A percentile compares a stretch with the other conserved stretches of the same genome.
phyloP scores from a whole-genome alignment of 257 asterid species.

The Mentha longifolia region DNA sequence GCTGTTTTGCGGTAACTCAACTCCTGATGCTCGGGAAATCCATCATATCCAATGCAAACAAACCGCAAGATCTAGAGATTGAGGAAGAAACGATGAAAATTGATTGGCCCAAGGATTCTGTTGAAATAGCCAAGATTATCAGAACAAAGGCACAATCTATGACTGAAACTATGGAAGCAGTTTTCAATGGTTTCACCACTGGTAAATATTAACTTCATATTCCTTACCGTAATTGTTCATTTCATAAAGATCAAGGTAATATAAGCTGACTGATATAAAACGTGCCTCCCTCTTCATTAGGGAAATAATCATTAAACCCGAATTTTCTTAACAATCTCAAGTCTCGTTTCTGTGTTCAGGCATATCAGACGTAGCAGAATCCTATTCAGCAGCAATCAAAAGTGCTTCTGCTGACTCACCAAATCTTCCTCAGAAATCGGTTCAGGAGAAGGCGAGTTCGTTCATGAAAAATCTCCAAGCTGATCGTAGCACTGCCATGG shows the following conservation, averaged over 20 bases:
- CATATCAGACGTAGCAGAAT: slow-evolving; percentile 88
- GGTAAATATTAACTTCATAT: slow-evolving; percentile 50
- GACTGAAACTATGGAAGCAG: slow-evolving; percentile 71
- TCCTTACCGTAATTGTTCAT: slow-evolving; percentile 19
- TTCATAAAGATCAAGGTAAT: background rate
- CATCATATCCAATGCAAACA: slow-evolving; percentile 62
- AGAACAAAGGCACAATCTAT: slow-evolving; percentile 63
- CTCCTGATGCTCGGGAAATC: slow-evolving; percentile 87
- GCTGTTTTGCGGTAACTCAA: slow-evolving; percentile 90
- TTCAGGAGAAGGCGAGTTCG: slow-evolving; percentile 64
- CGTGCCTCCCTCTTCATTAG: background rate
- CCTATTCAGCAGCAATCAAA: slow-evolving; percentile 69
- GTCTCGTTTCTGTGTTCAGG: slow-evolving; percentile 50
- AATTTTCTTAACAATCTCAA: background rate
- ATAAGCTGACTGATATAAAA: background rate
- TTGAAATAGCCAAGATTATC: slow-evolving; percentile 82
- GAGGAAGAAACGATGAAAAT: slow-evolving; percentile 63
- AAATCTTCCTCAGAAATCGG: slow-evolving; percentile 52
- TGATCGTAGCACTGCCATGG: slow-evolving; percentile 68
- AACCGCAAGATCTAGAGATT: slow-evolving; percentile 52
- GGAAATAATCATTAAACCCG: background rate
- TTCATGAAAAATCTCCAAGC: slow-evolving; percentile 66
- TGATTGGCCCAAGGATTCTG: slow-evolving; percentile 91
- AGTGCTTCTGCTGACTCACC: slow-evolving; percentile 53
- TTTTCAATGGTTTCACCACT: slow-evolving; percentile 73